Evolutionary conservation across 345 rosid genomes (phyloP).

Genomic region (Orychophragmus violaceus): DNA sequence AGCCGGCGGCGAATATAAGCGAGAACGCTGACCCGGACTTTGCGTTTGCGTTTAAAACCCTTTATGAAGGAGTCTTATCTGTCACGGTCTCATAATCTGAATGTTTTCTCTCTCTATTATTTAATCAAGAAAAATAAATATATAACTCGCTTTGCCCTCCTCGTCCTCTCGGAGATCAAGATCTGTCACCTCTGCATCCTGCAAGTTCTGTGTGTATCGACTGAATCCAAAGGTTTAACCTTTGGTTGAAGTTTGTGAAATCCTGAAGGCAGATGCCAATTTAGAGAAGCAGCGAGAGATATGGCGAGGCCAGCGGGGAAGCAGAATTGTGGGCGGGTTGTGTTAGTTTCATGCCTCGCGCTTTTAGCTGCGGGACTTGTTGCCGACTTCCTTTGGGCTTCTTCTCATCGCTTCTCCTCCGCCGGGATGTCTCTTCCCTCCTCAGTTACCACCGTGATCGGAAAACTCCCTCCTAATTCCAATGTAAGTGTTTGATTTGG

Average conservation of each 20-base stretch:
- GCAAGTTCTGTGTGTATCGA: not conserved
- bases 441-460: constrained; percentile 3
- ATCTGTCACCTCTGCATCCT: constrained; percentile 20
- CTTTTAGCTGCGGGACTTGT: constrained; percentile 55
- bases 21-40: not conserved
- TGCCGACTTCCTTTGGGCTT: constrained; percentile 81
- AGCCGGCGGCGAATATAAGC: constrained; percentile 15
- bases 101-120: no score
- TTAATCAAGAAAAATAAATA: not conserved
- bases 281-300: constrained; percentile 1
- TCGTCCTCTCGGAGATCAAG: constrained; percentile 20
- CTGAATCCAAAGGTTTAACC: constrained; percentile 8
- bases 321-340: constrained; percentile 40
- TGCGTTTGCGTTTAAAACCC: constrained; percentile 21
- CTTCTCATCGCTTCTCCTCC: constrained; percentile 54
- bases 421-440: constrained; percentile 24
- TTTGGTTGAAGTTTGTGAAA: constrained; percentile 10
- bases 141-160: not conserved
- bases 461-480: constrained; percentile 17
- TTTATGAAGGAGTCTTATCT: not conserved
- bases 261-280: constrained; percentile 9
- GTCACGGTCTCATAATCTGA: not conserved
- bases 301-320: constrained; percentile 31
- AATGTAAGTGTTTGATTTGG: constrained; percentile 4
- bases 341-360: constrained; percentile 37